Evolutionary conservation across 257 asterid genomes (phyloP), one percentile per base, ranked within the genome.

Genomic region (Solanum bulbocastanum): DNA sequence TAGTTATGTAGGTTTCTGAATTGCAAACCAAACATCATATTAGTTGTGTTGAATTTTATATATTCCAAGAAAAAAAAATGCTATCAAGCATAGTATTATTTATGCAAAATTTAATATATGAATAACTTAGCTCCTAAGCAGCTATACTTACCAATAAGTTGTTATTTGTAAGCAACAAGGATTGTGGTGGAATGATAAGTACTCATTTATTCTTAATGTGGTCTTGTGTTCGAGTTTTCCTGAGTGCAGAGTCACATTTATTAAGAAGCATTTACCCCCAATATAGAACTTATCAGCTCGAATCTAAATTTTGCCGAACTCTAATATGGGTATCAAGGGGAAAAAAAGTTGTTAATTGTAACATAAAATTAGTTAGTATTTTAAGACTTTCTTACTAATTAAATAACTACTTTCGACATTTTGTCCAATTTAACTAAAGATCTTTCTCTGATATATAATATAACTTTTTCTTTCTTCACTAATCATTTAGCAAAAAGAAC

Each of bases 231-330:
- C 4, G n/a, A 56, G n/a, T 56, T 56, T 4, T 0, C 11, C 4
- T 1, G n/a, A 18, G n/a, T 20, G 3, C 2, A 0, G 10, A 56
- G 11, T 56, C 65, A 2, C 65, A n/a, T 56, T 18, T 56, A 18
- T 56, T 52, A 52, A 16, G n/a, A 52, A 52, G 10, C 1, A 52
- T 52, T 2, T 18, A 16, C 5, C 1, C 58, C 3, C 4, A 16
- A 6, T 56, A 0, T 18, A 4, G 0, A 56, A 6, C 8, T 56
- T 52, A 52, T 52, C 23, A 0, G 0, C 4, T 10, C 10, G 10
- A 6, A 52, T 52, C 0, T 52, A 2, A 52, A 52, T 52, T 52
- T 52, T 6, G 23, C 1, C 23, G 10, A 0, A 52, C 8, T 52
- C 1, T 4, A 52, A 52, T 52, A 52, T 52, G 62, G 6, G 0